A percentile compares a stretch with the other conserved stretches of the same genome.
Evolutionary conservation across 352 stramenopile species (phyloP).

Genomic region (Phytophthora pluvialis): DNA sequence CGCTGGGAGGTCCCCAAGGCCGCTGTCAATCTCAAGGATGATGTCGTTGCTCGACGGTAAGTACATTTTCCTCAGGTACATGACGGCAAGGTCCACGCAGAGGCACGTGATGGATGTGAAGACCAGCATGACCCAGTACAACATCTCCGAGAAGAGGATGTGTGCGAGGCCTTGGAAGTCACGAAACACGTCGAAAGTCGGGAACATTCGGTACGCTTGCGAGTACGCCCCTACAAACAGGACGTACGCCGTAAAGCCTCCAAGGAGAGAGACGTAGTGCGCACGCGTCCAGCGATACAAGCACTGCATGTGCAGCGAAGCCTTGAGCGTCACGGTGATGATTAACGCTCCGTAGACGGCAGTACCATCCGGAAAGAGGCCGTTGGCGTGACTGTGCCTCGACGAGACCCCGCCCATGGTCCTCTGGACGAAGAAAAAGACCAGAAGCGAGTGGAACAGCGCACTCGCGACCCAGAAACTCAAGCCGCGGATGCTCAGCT

Average conservation of each 20-base stretch:
- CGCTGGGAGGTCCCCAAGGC: slow-evolving; percentile 46
- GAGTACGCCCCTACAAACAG: slow-evolving; percentile 80
- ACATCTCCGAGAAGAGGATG: slow-evolving; percentile 59
- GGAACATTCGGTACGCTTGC: slow-evolving; percentile 63
- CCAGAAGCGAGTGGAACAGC: slow-evolving; percentile 71
- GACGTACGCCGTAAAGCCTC: slow-evolving; percentile 66
- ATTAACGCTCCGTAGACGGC: slow-evolving; percentile 83
- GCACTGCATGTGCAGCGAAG: slow-evolving; percentile 75
- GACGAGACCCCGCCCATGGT: slow-evolving; percentile 51
- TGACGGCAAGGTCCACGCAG: slow-evolving; percentile 63
- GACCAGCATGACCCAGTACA: slow-evolving; percentile 73
- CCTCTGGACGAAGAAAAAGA: slow-evolving; percentile 73
- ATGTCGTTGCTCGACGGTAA: slow-evolving; percentile 85
- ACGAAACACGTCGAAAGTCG: slow-evolving; percentile 73
- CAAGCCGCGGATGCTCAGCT: slow-evolving; percentile 66
- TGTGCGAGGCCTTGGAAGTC: slow-evolving; percentile 72
- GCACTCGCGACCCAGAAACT: slow-evolving; percentile 78
- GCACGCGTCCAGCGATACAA: slow-evolving; percentile 76
- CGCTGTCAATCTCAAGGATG: slow-evolving; percentile 85
- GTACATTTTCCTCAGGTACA: slow-evolving; percentile 88
- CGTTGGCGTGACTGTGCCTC: slow-evolving; percentile 50
- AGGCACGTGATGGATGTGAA: slow-evolving; percentile 72
- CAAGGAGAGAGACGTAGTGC: slow-evolving; percentile 78
- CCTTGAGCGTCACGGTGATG: slow-evolving; percentile 78
- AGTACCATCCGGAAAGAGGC: slow-evolving; percentile 76